Percentiles rank a stretch among this genome's conserved stretches.
Conservation (phyloP, 257 asterid species). For the Rhazya stricta region DNA sequence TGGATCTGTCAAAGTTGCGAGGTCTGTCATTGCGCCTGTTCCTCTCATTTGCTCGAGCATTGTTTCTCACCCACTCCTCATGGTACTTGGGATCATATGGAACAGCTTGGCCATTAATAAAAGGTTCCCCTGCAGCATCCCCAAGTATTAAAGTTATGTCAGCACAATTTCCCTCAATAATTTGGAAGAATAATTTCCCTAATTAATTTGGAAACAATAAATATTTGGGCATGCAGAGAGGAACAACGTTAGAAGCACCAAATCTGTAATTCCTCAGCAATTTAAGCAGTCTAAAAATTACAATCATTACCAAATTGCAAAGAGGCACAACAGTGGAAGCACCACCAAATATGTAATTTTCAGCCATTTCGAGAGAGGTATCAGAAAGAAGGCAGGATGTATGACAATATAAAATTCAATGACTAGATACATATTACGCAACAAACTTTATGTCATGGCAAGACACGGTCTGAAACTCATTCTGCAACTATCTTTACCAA, state of each 20-base stretch:
- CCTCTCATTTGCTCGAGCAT: conserved; percentile 74
- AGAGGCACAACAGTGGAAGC: no score
- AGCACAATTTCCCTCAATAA: no score
- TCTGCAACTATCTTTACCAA: not conserved
- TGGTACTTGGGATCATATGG: conserved; percentile 93
- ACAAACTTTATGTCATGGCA: not conserved
- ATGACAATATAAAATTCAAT: not conserved
- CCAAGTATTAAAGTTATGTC: conserved; percentile 7
- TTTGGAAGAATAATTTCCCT: no score
- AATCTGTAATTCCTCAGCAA: not conserved
- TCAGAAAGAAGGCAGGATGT: not conserved
- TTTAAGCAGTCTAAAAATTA: not conserved
- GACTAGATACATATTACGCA: not conserved
- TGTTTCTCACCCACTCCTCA: conserved; percentile 94
- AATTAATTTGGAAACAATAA: no score
- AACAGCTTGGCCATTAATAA: conserved; percentile 91
- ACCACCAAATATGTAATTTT: no score
- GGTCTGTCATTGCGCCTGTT: conserved; percentile 82
- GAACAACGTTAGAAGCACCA: not conserved
- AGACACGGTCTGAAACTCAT: not conserved
- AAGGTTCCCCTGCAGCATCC: conserved; percentile 76
- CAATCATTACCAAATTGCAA: not conserved
- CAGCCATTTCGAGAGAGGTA: no score
- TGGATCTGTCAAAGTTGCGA: conserved; percentile 61
- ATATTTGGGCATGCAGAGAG: no score